phyloP scores from a whole-genome alignment of 768 basidiomycete species.

The Lactifluus hygrophoroides region DNA sequence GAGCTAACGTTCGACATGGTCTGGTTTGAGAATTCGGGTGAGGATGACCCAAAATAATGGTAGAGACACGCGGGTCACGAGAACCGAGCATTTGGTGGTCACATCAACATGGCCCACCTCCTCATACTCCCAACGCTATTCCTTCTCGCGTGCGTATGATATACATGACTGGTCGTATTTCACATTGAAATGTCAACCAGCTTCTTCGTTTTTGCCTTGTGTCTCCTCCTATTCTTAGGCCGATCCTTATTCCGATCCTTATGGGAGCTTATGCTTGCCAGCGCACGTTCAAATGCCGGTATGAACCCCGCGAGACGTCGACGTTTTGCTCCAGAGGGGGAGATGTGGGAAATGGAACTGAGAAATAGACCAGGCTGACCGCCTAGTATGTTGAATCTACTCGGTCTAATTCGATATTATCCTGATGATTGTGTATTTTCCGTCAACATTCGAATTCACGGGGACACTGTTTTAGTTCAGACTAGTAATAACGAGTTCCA shows the following conservation, averaged over 20 bases:
- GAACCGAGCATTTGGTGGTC: neutral
- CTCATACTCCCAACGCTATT: neutral
- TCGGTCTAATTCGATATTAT: neutral
- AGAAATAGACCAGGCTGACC: constrained; percentile 27
- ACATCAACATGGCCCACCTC: neutral
- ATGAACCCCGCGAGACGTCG: constrained; percentile 29
- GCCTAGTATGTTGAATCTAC: neutral
- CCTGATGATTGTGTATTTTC: neutral
- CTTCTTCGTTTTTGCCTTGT: constrained; percentile 47
- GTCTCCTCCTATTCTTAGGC: constrained; percentile 61
- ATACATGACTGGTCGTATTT: neutral
- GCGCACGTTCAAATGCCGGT: constrained; percentile 27
- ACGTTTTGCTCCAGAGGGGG: constrained; percentile 37
- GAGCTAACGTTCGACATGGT: neutral
- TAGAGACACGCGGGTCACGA: neutral
- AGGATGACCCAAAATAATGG: neutral
- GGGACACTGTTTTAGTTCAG: neutral
- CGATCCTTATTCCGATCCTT: constrained; percentile 37
- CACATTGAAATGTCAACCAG: constrained; percentile 25
- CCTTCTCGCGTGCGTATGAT: constrained; percentile 1
- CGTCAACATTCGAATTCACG: neutral
- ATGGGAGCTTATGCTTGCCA: constrained; percentile 35
- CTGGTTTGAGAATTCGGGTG: neutral
- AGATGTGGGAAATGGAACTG: constrained; percentile 56
- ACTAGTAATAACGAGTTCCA: neutral